These are phyloP conservation scores for Bonia amplexicaulis DNA, from an alignment of 176 grass and related monocot genomes.

Conservation along the genomic window DNA sequence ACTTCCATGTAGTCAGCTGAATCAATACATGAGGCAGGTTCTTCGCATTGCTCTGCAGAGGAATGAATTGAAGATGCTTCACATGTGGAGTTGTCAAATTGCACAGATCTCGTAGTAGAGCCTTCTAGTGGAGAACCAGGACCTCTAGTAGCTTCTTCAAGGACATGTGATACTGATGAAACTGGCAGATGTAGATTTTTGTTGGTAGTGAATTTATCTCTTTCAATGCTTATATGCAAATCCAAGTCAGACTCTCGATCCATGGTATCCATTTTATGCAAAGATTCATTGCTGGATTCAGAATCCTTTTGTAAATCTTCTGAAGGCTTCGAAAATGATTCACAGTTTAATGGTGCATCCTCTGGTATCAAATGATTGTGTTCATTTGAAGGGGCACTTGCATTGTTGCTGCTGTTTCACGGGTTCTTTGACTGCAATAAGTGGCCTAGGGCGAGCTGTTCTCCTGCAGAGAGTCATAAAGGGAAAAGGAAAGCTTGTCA, in stretches of 20 bases:
- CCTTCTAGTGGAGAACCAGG: constrained; percentile 18
- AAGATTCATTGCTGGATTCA: constrained; percentile 25
- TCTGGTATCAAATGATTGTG: constrained; percentile 21
- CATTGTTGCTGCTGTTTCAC: constrained; percentile 36
- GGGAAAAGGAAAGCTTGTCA: constrained; percentile 5
- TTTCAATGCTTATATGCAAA: constrained; percentile 11
- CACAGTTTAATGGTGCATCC: constrained; percentile 18
- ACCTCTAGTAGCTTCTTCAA: constrained; percentile 32
- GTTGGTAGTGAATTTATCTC: background rate
- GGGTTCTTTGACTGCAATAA: constrained; percentile 42
- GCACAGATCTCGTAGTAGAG: constrained; percentile 12
- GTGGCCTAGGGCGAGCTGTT: constrained; percentile 50
- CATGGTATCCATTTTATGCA: constrained; percentile 15
- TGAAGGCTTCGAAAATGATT: constrained; percentile 16
- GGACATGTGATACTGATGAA: constrained; percentile 24
- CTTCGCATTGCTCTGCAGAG: constrained; percentile 25
- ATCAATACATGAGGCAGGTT: constrained; percentile 26
- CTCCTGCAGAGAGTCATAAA: constrained; percentile 33
- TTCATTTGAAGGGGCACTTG: constrained; percentile 22
- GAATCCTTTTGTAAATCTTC: constrained; percentile 29
- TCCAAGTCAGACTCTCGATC: constrained; percentile 22
- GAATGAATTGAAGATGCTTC: constrained; percentile 38
- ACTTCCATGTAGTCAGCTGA: constrained; percentile 48
- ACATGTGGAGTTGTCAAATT: constrained; percentile 1
- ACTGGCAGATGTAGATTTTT: constrained; percentile 16